These are phyloP conservation scores for Cryptococcus wingfieldii DNA, from an alignment of 1,284 basidiomycete species.

Conservation along the genomic window DNA sequence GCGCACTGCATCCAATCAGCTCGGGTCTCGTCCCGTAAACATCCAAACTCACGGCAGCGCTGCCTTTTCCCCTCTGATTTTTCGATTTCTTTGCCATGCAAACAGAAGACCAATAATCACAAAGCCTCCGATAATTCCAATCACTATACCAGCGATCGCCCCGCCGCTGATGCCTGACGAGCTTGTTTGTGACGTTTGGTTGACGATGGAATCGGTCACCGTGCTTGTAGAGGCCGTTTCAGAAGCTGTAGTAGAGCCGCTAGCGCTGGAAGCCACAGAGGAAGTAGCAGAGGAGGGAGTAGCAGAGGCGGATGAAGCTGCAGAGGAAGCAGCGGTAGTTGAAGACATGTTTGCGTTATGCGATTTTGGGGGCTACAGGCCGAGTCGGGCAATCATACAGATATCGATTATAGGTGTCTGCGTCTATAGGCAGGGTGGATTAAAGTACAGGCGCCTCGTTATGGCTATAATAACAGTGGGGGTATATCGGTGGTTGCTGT, in stretches of 20 bases:
- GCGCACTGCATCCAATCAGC: conserved; percentile 20
- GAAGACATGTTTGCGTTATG: neutral
- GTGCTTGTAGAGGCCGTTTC: neutral
- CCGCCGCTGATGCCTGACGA: conserved; percentile 16
- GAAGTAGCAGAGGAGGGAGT: neutral
- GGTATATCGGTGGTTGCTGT: too few species aligned
- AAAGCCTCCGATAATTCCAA: conserved; percentile 36
- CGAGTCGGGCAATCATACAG: too few species aligned
- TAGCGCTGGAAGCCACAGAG: neutral
- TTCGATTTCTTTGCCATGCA: conserved; percentile 25
- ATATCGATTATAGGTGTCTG: too few species aligned
- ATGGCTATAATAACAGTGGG: too few species aligned
- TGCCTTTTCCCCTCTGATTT: conserved; percentile 32
- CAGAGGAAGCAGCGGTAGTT: neutral
- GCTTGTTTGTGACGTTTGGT: neutral
- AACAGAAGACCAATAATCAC: conserved; percentile 24
- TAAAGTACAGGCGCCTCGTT: too few species aligned
- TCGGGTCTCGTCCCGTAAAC: neutral
- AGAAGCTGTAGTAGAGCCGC: conserved; percentile 1
- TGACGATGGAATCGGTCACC: neutral
- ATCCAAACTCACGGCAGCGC: conserved; percentile 41
- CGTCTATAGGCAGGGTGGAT: too few species aligned
- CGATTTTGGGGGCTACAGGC: neutral
- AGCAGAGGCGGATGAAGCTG: neutral
- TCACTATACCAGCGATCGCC: conserved; percentile 45